phyloP scores from a whole-genome alignment of 805 yeast genomes.

The Candida koratica region DNA sequence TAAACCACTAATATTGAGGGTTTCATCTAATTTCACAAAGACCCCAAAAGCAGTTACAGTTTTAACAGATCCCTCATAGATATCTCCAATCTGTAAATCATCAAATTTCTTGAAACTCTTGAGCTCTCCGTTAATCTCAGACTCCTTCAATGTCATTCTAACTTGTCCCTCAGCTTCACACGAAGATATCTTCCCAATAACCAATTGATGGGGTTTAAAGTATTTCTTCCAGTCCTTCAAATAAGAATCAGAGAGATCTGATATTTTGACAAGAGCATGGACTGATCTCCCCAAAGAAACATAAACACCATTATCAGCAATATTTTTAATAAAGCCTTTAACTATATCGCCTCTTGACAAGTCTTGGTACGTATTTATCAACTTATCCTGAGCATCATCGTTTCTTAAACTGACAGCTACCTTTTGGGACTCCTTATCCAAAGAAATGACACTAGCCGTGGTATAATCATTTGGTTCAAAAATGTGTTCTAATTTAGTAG shows the following conservation, averaged over 20 bases:
- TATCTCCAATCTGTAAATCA: conserved; percentile 66
- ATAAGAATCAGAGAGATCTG: conserved; percentile 76
- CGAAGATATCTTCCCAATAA: conserved; percentile 66
- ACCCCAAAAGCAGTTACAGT: conserved; percentile 87
- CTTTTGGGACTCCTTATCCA: conserved; percentile 48
- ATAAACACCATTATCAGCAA: conserved; percentile 73
- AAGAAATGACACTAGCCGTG: conserved; percentile 50
- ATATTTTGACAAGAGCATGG: conserved; percentile 74
- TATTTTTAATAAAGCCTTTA: conserved; percentile 73
- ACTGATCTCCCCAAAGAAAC: conserved; percentile 68
- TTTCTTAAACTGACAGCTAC: conserved; percentile 61
- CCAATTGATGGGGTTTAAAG: conserved; percentile 66
- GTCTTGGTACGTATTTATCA: conserved; percentile 47
- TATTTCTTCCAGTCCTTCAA: conserved; percentile 85
- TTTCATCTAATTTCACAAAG: conserved; percentile 74
- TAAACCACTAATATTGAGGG: conserved; percentile 73
- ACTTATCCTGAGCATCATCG: conserved; percentile 46
- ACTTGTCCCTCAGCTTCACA: conserved; percentile 62
- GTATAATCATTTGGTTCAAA: conserved; percentile 52
- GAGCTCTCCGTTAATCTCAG: conserved; percentile 70
- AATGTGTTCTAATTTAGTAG: conserved; percentile 46
- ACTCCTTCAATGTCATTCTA: conserved; percentile 73
- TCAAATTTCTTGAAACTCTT: conserved; percentile 55
- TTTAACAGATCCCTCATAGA: conserved; percentile 73
- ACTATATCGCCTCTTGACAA: conserved; percentile 68